Base-by-base conservation (phyloP, 805 yeast genomes). In the Lipomyces starkeyi region DNA sequence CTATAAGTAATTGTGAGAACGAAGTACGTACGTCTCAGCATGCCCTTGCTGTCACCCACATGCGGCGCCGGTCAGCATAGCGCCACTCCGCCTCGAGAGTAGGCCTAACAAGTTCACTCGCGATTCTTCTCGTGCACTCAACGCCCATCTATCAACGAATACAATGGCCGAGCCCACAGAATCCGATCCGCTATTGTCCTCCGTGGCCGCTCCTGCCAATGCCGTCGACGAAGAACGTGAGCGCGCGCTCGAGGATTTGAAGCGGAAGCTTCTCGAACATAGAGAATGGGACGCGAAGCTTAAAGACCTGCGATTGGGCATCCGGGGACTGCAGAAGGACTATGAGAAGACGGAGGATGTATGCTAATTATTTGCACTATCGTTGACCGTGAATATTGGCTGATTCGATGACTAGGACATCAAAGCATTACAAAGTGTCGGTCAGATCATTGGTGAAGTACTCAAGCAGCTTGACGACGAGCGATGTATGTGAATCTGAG, bases 371-470 rank as follows among this genome's bases (percentile, higher is more conserved):
- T 5, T n/a, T 17, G 22, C 8, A n/a, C 49, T 17, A n/a, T 13
- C 49, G 8, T n/a, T 17, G 20, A 6, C 25, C n/a, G n/a, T 17
- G 40, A n/a, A 63, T 20, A 32, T n/a, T n/a, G 49, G 49, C 49
- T 43, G n/a, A 53, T 63, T 62, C 43, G n/a, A 27, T 35, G n/a
- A 20, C n/a, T 60, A 75, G 76, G 99, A 95, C 76, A 95, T 95
- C 79, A 94, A 93, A 81, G 98, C 98, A 20, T 84, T 95, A 73
- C 99, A 95, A 80, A 89, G 96, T 71, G 97, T 95, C 70, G 99
- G 99, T 2, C 99, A 95, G 80, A 88, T 95, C 76, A 91, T 95
- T 73, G 99, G 99, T 66, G 99, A 95, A 80, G 97, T 95, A 35
- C 86, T 95, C 81, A 95, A 95, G 79, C 97, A 93, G 78, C 83